Evolutionary conservation across 2,329 filamentous ascomycete species (phyloP).

Genomic region (Phyllachora maydis): DNA sequence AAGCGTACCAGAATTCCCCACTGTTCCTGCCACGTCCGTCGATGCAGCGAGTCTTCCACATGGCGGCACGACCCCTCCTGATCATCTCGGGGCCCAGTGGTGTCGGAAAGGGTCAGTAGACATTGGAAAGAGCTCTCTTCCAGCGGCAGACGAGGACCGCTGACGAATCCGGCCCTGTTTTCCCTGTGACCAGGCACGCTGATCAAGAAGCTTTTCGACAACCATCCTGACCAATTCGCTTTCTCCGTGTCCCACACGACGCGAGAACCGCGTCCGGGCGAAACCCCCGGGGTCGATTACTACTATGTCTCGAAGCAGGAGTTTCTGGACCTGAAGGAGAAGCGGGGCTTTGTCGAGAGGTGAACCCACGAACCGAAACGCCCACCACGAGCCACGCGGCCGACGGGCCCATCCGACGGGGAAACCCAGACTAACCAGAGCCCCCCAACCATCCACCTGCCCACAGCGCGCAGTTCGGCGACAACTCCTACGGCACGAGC

Average conservation of each 20-base stretch:
- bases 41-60: no score
- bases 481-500: constrained; percentile 74
- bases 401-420: no score
- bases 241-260: constrained; percentile 60
- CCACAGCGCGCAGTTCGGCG: constrained; percentile 63
- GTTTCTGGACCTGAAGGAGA: constrained; percentile 47
- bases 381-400: no score
- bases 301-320: constrained; percentile 48
- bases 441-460: no score
- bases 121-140: no score
- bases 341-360: constrained; percentile 58
- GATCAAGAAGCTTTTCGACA: constrained; percentile 25
- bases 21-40: no score
- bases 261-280: constrained; percentile 51
- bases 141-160: no score
- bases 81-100: constrained; percentile 67
- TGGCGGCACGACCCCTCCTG: constrained; percentile 44
- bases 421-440: no score
- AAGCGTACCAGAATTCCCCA: no score
- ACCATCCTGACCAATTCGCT: constrained; percentile 27
- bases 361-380: no score
- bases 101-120: constrained; percentile 63
- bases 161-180: no score
- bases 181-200: no score
- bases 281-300: constrained; percentile 62